Base-by-base conservation (phyloP, 805 yeast species). In the Starmerella apis region DNA sequence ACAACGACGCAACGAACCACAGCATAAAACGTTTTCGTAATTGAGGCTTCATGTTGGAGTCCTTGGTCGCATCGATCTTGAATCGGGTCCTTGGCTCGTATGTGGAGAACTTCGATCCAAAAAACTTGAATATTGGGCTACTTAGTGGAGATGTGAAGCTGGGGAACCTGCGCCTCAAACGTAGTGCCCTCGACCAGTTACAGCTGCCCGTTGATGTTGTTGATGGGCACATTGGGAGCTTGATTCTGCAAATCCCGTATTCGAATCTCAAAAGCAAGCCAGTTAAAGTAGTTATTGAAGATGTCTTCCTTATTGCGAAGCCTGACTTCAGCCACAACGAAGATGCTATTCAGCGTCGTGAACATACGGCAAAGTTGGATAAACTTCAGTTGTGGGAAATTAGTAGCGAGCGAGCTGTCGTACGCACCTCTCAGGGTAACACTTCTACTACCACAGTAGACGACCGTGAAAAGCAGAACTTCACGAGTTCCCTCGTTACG, bases 121-220 rank as follows among this genome's bases (percentile, higher is more conserved):
- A 84, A 58, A 96, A 92, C 62, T 70, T 92, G 61, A 88, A 92
- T 59, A 88, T 92, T 49, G 98, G 97, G 4, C 87, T 92, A 30
- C 88, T 97, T 95, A 79, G 87, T 60, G 99, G 99, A 32, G 97
- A 92, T 70, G 97, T 88, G 27, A 85, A 85, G 63, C 71, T 92
- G 48, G 75, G 74, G 54, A 80, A 88, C 63, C 74, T 94, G 54
- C 75, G 81, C 50, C 71, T 92, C 52, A 86, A 85, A 67, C 82
- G 83, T 54, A 96, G 88, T 63, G 86, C 96, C 2, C 71, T 92
- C 43, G 98, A 94, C 65, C 76, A 83, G 58, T 74, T 92, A 56
- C 78, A 83, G 54, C 68, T 94, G 33, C 98, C 99, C 2, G 68
- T 92, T 32, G 85, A 88, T 63, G 90, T 94, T 13, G 76, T 78